Evolutionary conservation across 2,329 filamentous ascomycete genomes (phyloP).

Genomic region (Beauveria australis): DNA sequence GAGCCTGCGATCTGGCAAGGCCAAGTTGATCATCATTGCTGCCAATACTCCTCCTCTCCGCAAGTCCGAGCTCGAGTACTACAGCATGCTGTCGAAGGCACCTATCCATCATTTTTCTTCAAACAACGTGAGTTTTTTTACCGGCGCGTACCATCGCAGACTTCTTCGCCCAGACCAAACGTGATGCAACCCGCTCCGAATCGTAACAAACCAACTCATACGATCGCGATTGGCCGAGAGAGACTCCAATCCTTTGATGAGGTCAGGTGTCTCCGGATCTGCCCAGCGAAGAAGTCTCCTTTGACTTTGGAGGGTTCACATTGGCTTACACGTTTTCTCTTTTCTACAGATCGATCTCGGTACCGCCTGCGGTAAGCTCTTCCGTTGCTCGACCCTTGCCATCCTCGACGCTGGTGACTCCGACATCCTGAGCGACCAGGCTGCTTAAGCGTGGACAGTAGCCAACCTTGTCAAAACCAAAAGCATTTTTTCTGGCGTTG

Average conservation of each 20-base stretch:
- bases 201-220: slow-evolving; percentile 9
- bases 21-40: slow-evolving; percentile 90
- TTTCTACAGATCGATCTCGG: slow-evolving; percentile 82
- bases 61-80: slow-evolving; percentile 96
- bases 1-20: slow-evolving; percentile 88
- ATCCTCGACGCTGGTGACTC: slow-evolving; percentile 97
- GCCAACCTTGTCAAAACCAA: slow-evolving; percentile 9
- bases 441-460: slow-evolving; percentile 39
- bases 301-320: slow-evolving; percentile 80
- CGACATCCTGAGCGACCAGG: slow-evolving; percentile 82
- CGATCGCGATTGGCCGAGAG: slow-evolving; percentile 11
- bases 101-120: slow-evolving; percentile 96
- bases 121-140: slow-evolving; percentile 80
- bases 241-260: background rate
- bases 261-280: slow-evolving; percentile 32
- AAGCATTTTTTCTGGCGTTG: slow-evolving; percentile 32
- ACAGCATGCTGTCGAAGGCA: slow-evolving; percentile 87
- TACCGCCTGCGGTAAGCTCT: slow-evolving; percentile 97
- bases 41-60: slow-evolving; percentile 96
- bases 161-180: slow-evolving; percentile 15
- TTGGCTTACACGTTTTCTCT: slow-evolving; percentile 45
- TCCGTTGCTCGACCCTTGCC: slow-evolving; percentile 95
- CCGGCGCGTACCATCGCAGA: slow-evolving; percentile 19
- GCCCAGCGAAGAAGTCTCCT: slow-evolving; percentile 87
- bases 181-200: slow-evolving; percentile 10